Evolutionary conservation across 2,329 filamentous ascomycete species (phyloP).

Genomic region (Arthrobotrys sphaeroides): DNA sequence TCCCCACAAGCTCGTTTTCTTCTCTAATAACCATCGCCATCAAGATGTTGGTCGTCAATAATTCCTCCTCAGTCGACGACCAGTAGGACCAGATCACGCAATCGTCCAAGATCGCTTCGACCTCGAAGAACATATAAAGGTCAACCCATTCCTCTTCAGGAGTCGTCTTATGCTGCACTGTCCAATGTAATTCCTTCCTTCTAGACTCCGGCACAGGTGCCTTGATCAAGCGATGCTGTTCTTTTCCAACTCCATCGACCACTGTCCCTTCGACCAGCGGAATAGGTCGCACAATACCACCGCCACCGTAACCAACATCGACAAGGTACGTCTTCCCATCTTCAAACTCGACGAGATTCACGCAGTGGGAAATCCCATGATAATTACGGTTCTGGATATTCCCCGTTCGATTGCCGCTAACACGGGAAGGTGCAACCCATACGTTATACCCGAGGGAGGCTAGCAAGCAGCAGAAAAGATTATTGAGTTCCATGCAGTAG

Average conservation of each 20-base stretch:
- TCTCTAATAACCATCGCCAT: slow-evolving; percentile 27
- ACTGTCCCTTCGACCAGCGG: slow-evolving; percentile 13
- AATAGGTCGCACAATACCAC: slow-evolving; percentile 14
- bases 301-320: slow-evolving; percentile 27
- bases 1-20: slow-evolving; percentile 22
- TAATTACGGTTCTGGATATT: slow-evolving; percentile 16
- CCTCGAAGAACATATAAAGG: slow-evolving; percentile 44
- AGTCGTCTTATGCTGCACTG: slow-evolving; percentile 4
- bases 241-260: slow-evolving; percentile 7
- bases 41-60: slow-evolving; percentile 38
- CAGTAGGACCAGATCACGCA: slow-evolving; percentile 35
- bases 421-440: slow-evolving; percentile 31
- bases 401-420: slow-evolving; percentile 1
- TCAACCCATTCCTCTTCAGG: slow-evolving; percentile 12
- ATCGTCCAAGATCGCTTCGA: slow-evolving; percentile 29
- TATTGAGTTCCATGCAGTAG: slow-evolving; percentile 45
- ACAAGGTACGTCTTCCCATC: slow-evolving; percentile 25
- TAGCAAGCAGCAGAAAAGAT: slow-evolving; percentile 38
- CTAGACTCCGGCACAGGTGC: slow-evolving; percentile 20
- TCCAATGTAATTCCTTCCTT: slow-evolving; percentile 27
- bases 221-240: slow-evolving; percentile 31
- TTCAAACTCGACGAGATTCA: slow-evolving; percentile 34
- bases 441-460: slow-evolving; percentile 26
- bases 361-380: slow-evolving; percentile 25
- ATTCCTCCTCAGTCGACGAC: slow-evolving; percentile 2